Conservation (phyloP, 1,284 basidiomycete species). For the Schizophyllum commune region DNA sequence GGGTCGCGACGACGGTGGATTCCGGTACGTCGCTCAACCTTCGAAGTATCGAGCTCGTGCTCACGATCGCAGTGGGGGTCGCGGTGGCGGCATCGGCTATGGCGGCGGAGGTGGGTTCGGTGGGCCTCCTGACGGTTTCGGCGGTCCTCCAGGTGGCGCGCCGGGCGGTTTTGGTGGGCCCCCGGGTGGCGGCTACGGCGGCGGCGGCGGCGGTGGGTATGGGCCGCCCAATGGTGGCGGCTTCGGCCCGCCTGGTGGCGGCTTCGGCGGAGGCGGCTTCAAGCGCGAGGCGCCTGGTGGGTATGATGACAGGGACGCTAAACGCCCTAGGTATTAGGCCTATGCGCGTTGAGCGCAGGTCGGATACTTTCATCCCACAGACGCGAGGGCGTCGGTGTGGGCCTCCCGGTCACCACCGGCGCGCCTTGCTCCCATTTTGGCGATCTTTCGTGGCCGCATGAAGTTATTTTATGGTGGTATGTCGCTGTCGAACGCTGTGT, state of each 20-base stretch:
- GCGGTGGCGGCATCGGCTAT: conserved; percentile 28
- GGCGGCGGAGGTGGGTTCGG: conserved; percentile 18
- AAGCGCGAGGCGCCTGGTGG: conserved; percentile 66
- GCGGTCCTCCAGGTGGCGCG: neutral
- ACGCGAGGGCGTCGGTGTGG: too few species aligned
- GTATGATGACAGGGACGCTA: conserved; percentile 72
- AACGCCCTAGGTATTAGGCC: conserved; percentile 69
- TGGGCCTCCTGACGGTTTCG: conserved; percentile 5
- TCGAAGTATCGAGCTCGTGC: neutral
- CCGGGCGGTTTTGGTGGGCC: conserved; percentile 15
- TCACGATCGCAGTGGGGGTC: conserved; percentile 23
- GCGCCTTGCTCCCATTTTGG: neutral
- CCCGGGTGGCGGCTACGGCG: conserved; percentile 14
- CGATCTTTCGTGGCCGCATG: neutral
- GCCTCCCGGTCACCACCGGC: too few species aligned
- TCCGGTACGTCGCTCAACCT: conserved; percentile 18
- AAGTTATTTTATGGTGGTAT: neutral
- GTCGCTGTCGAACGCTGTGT: neutral
- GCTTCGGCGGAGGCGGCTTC: conserved; percentile 28
- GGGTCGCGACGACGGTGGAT: conserved; percentile 24
- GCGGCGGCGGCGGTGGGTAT: conserved; percentile 34
- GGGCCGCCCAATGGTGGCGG: conserved; percentile 31
- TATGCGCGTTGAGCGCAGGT: neutral
- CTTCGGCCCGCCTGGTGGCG: conserved; percentile 20
- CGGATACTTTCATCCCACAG: neutral